Evolutionary conservation across 352 stramenopile genomes (phyloP), one percentile per base, ranked within the genome.

Genomic region (Phytophthora pisi): DNA sequence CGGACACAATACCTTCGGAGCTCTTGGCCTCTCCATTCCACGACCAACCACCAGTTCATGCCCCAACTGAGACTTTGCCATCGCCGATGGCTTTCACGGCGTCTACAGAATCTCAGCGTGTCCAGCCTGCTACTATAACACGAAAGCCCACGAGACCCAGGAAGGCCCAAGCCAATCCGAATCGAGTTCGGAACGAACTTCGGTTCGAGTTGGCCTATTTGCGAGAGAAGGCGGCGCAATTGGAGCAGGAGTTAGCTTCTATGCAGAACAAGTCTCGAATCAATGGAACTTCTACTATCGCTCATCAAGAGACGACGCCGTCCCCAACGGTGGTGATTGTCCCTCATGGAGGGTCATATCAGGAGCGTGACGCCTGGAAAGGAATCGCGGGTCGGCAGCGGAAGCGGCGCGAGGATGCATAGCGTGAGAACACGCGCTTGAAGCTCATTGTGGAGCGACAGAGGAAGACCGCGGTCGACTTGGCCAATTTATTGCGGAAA

Each of bases 401-500:
- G 20, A 59, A 63, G 13, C 24, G 49, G 34, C 57, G 51, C 6
- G 58, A 63, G 15, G 45, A 46, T 46, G 38, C 62, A 20, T 61
- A 78, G 51, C 58, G 64, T 24, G 70, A 78, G 45, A 75, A 75
- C 47, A 46, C 53, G 16, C 67, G 58, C 1, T 31, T 79, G 11
- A 75, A 61, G 24, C 26, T 65, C 6, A 26, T 78, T 57, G 53
- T 86, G 23, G 70, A 82, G 38, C 67, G 67, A 18, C 75, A 86
- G 51, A 63, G 79, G 52, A 74, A 76, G 24, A 55, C 77, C 1
- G 68, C 66, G 5, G 73, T 59, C 42, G 72, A 60, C n/a, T 65
- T 86, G 20, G 70, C 70, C 36, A 61, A 49, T 45, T 28, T 81
- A 5, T 47, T 81, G 20, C 62, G 61, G 30, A 68, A 65, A n/a